Percentiles rank a stretch among this genome's conserved stretches.
phyloP scores from a whole-genome alignment of 1,284 basidiomycete genomes.

The Cerioporus squamosus region DNA sequence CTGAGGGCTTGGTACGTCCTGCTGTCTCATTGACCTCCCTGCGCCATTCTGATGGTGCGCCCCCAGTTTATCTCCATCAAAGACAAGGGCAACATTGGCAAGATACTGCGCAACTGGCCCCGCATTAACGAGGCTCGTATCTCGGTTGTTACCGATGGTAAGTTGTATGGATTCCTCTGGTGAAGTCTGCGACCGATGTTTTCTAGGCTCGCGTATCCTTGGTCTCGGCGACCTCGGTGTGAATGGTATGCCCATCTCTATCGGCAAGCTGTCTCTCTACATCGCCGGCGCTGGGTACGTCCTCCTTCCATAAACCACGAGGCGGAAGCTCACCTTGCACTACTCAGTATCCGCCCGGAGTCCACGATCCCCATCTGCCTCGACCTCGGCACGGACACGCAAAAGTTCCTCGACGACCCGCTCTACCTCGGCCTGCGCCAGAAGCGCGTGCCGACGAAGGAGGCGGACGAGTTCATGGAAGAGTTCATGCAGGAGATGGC shows the following conservation, averaged over 20 bases:
- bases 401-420: conserved; percentile 83
- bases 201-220: conserved; percentile 81
- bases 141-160: conserved; percentile 88
- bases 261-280: conserved; percentile 93
- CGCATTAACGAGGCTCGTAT: conserved; percentile 77
- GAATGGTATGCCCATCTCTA: conserved; percentile 92
- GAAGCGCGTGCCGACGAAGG: conserved; percentile 65
- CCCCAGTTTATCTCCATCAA: conserved; percentile 80
- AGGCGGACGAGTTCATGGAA: conserved; percentile 87
- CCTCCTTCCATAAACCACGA: neutral
- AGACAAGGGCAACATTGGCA: conserved; percentile 81
- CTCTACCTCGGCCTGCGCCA: conserved; percentile 88
- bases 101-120: conserved; percentile 80
- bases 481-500: conserved; percentile 90
- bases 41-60: conserved; percentile 21
- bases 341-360: conserved; percentile 76
- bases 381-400: conserved; percentile 89
- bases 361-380: conserved; percentile 88
- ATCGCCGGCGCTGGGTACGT: conserved; percentile 83
- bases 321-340: neutral
- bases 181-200: conserved; percentile 1
- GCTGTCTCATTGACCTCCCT: conserved; percentile 1
- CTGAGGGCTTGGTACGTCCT: conserved; percentile 74
- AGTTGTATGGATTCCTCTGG: conserved; percentile 21
- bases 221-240: conserved; percentile 91